These are phyloP conservation scores for Tuber calosporum DNA, from an alignment of 495 filamentous ascomycete genomes.

Conservation along the genomic window DNA sequence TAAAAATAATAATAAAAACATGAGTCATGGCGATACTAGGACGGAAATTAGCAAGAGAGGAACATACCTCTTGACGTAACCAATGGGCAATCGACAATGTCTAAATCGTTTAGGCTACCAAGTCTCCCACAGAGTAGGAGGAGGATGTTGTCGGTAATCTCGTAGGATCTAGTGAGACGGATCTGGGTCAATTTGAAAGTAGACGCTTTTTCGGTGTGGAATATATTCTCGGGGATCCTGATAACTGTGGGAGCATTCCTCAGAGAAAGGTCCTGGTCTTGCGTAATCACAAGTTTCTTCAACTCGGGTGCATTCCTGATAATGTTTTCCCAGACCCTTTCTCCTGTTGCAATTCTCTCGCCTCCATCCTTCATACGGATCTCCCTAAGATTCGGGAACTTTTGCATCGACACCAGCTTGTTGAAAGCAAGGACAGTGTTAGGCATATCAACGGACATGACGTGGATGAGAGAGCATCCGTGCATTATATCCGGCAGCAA, in stretches of 20 bases:
- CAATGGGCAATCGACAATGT: conserved; percentile 34
- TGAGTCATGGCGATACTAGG: background rate
- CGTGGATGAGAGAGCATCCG: background rate
- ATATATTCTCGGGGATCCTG: conserved; percentile 12
- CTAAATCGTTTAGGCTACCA: conserved; percentile 28
- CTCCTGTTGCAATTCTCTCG: conserved; percentile 19
- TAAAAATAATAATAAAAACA: conserved; percentile 17
- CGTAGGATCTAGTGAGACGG: conserved; percentile 31
- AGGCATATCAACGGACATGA: conserved; percentile 1
- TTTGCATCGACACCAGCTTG: background rate
- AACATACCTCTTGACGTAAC: conserved; percentile 34
- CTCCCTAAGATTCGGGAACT: conserved; percentile 32
- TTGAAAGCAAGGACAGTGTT: background rate
- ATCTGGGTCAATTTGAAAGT: conserved; percentile 20
- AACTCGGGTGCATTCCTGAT: conserved; percentile 26
- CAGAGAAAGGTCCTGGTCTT: conserved; percentile 19
- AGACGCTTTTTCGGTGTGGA: conserved; percentile 2
- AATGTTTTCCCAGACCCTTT: conserved; percentile 21
- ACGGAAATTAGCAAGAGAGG: background rate
- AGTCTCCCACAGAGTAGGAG: conserved; percentile 16
- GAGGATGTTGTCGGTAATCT: conserved; percentile 30
- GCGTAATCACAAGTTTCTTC: conserved; percentile 31
- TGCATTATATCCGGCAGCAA: background rate
- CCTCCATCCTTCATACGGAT: conserved; percentile 34
- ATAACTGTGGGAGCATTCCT: conserved; percentile 27